phyloP scores from a whole-genome alignment of 2,329 filamentous ascomycete species.

The Pochonia chlamydosporia region DNA sequence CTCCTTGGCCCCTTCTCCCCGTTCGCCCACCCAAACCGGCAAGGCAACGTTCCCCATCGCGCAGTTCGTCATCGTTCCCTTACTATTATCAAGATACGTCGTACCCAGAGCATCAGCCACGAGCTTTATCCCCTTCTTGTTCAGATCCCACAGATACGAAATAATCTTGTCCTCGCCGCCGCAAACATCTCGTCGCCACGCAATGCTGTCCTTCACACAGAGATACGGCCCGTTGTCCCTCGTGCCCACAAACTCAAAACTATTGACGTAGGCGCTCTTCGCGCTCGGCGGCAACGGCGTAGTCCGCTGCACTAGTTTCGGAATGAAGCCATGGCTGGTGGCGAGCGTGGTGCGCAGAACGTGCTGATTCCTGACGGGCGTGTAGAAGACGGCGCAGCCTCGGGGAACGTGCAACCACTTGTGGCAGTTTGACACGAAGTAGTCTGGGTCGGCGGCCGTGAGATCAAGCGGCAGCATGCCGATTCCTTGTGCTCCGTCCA shows the following conservation, averaged over 20 bases:
- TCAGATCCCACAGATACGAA: conserved; percentile 57
- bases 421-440: conserved; percentile 81
- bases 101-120: conserved; percentile 63
- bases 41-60: conserved; percentile 68
- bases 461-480: conserved; percentile 74
- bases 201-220: conserved; percentile 64
- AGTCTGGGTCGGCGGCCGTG: conserved; percentile 64
- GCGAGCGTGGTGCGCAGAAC: conserved; percentile 70
- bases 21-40: conserved; percentile 46
- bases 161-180: conserved; percentile 70
- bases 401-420: conserved; percentile 86
- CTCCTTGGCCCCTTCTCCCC: conserved; percentile 19
- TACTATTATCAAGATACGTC: conserved; percentile 61
- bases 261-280: conserved; percentile 57
- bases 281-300: conserved; percentile 36
- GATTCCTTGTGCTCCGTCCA: conserved; percentile 82
- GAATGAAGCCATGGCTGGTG: conserved; percentile 72
- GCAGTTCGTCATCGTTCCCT: conserved; percentile 58
- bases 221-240: conserved; percentile 67
- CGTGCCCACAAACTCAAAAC: conserved; percentile 75
- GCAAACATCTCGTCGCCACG: conserved; percentile 62
- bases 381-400: conserved; percentile 75
- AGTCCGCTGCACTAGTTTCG: conserved; percentile 27
- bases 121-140: conserved; percentile 53
- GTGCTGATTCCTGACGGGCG: conserved; percentile 68